Evolutionary conservation across 2,329 filamentous ascomycete species (phyloP), one percentile per base, ranked within the genome.

Genomic region (Apiospora sp.): DNA sequence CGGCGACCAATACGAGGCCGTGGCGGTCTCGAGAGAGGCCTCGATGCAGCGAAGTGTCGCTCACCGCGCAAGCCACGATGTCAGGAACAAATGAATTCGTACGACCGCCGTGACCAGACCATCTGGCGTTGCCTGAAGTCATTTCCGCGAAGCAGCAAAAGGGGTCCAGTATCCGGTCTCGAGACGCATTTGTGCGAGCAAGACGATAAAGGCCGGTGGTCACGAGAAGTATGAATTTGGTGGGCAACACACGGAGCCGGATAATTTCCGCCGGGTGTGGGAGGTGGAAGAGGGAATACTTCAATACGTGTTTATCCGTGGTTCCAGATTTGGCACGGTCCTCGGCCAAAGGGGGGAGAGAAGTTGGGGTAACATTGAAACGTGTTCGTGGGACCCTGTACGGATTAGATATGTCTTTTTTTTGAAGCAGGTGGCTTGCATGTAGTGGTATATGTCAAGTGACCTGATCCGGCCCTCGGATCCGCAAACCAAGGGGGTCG

Each of bases 381-480:
- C 58, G 58, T 64, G 58, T 64, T 64, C 58, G 58, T 64, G 58
- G 41, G 34, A 64, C 58, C 34, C 48, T n/a, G n/a, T 30, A 30
- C 27, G 27, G 27, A 30, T 4, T n/a, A n/a, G 7, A 24, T n/a
- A n/a, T 41, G 6, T 30, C 4, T 37, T 7, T 4, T 4, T n/a
- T 61, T 64, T 22, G 7, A 13, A 64, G n/a, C 34, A 41, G 58
- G 7, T 41, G 58, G 30, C 30, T 41, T 37, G 34, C 58, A 64
- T 8, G n/a, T 30, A 30, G 27, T 30, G 27, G 58, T 34, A 64
- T 19, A 64, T 64, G 58, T 41, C 58, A 64, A 64, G 34, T 64
- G 58, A 19, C 14, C 58, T 64, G 58, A 41, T 64, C 58, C 22
- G 58, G 58, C 16, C 22, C 30, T n/a, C 58, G 34, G 34, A 37